A percentile compares a stretch with the other conserved stretches of the same genome.
These are phyloP conservation scores for Elsinoe australis DNA, from an alignment of 2,329 filamentous ascomycete genomes.

Conservation along the genomic window DNA sequence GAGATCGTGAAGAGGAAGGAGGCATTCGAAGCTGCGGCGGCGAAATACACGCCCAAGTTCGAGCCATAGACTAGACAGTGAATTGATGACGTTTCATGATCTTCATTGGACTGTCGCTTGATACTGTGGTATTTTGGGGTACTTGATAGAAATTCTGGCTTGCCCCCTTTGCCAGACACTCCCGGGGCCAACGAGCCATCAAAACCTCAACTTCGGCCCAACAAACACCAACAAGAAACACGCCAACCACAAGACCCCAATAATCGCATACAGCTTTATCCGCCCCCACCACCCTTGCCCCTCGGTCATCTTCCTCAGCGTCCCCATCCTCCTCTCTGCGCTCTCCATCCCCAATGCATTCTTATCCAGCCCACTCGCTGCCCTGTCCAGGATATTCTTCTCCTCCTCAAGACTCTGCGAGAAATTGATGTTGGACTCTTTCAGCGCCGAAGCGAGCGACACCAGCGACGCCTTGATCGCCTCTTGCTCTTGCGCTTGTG, in stretches of 20 bases:
- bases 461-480: conserved; percentile 73
- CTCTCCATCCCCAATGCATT: conserved; percentile 69
- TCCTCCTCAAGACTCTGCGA: conserved; percentile 63
- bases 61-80: conserved; percentile 38
- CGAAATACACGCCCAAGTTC: conserved; percentile 82
- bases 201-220: conserved; percentile 82
- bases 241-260: conserved; percentile 71
- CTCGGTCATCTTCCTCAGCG: conserved; percentile 71
- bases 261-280: conserved; percentile 69
- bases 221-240: conserved; percentile 76
- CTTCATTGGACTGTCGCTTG: too few relatives aligned
- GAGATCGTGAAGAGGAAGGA: conserved; percentile 78
- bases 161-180: too few relatives aligned
- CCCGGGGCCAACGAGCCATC: conserved; percentile 17
- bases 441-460: conserved; percentile 68
- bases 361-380: conserved; percentile 67
- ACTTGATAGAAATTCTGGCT: conserved; percentile 1
- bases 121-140: conserved; percentile 1
- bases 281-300: conserved; percentile 81
- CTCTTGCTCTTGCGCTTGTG: conserved; percentile 68
- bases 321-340: conserved; percentile 69
- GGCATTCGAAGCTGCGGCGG: conserved; percentile 77
- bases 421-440: conserved; percentile 66
- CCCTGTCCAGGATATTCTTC: conserved; percentile 62
- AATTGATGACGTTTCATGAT: not conserved